phyloP scores from a whole-genome alignment of 768 basidiomycete genomes.

The Lentinula raphanica region DNA sequence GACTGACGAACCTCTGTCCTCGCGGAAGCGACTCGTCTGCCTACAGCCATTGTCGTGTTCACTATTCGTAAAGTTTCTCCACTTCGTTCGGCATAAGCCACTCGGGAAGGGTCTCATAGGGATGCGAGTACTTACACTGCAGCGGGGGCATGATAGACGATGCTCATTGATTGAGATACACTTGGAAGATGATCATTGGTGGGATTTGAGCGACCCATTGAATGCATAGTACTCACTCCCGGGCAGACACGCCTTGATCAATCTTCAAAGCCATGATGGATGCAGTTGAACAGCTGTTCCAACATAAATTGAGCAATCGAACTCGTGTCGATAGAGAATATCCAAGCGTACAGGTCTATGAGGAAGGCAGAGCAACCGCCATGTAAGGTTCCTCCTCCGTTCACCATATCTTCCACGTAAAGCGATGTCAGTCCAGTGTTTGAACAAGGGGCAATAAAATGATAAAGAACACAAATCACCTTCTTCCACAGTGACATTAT shows the following conservation, averaged over 20 bases:
- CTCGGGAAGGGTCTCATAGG: background rate
- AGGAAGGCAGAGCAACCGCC: constrained; percentile 29
- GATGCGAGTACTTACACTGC: constrained; percentile 17
- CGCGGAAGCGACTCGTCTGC: constrained; percentile 23
- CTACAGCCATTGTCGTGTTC: constrained; percentile 25
- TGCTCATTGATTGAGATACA: constrained; percentile 30
- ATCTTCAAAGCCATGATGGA: constrained; percentile 1
- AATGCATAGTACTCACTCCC: background rate
- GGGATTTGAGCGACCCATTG: background rate
- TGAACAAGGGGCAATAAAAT: too few relatives aligned
- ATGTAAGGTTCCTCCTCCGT: constrained; percentile 8
- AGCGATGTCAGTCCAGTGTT: too few relatives aligned
- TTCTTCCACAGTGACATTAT: background rate
- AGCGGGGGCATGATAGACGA: constrained; percentile 31
- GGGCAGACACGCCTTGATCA: background rate
- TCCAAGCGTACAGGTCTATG: constrained; percentile 24
- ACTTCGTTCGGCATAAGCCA: constrained; percentile 11
- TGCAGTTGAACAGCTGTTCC: background rate
- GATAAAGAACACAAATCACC: background rate
- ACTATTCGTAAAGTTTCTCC: constrained; percentile 27
- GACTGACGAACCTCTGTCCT: constrained; percentile 26
- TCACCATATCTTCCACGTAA: constrained; percentile 38
- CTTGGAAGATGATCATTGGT: background rate
- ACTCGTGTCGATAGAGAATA: background rate
- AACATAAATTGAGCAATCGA: background rate